Evolutionary conservation across 495 filamentous ascomycete genomes (phyloP).

Genomic region (Aspergillus avenaceus): DNA sequence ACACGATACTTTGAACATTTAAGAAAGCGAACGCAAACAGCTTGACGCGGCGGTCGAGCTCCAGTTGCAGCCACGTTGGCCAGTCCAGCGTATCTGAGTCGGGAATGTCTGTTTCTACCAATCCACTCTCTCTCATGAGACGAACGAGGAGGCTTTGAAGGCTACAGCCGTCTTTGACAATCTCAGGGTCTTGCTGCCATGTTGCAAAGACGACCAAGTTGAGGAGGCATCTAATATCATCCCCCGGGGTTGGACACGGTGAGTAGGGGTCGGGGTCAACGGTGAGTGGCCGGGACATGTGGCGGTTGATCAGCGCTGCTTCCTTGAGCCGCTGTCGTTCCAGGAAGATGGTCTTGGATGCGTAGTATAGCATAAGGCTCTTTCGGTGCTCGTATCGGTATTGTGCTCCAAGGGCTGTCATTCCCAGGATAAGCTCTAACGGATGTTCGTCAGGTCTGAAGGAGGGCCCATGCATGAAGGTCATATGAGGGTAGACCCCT

Average conservation of each 20-base stretch:
- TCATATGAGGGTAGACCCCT: slow-evolving; percentile 20
- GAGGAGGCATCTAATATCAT: slow-evolving; percentile 8
- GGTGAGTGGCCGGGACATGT: not conserved
- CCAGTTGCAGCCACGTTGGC: slow-evolving; percentile 19
- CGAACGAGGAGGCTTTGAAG: slow-evolving; percentile 14
- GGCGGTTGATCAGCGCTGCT: not conserved
- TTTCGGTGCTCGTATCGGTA: slow-evolving; percentile 16
- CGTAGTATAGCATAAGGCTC: slow-evolving; percentile 8
- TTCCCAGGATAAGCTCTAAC: slow-evolving; percentile 19
- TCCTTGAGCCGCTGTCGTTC: not conserved
- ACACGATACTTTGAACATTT: slow-evolving; percentile 36
- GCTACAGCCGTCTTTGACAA: slow-evolving; percentile 13
- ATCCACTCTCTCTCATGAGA: slow-evolving; percentile 8
- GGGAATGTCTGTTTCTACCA: slow-evolving; percentile 7
- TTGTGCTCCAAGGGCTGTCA: slow-evolving; percentile 24
- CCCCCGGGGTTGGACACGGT: not conserved
- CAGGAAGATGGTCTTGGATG: slow-evolving; percentile 8
- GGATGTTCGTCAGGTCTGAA: slow-evolving; percentile 17
- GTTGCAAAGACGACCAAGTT: slow-evolving; percentile 16
- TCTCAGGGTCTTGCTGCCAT: slow-evolving; percentile 11
- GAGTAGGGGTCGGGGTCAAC: not conserved
- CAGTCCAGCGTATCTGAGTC: slow-evolving; percentile 7
- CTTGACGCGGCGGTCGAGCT: slow-evolving; percentile 30
- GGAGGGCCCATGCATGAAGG: slow-evolving; percentile 25
- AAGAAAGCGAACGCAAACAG: slow-evolving; percentile 33